phyloP scores from a whole-genome alignment of 1,139 yeast species.

The Geotrichum klebahnii region DNA sequence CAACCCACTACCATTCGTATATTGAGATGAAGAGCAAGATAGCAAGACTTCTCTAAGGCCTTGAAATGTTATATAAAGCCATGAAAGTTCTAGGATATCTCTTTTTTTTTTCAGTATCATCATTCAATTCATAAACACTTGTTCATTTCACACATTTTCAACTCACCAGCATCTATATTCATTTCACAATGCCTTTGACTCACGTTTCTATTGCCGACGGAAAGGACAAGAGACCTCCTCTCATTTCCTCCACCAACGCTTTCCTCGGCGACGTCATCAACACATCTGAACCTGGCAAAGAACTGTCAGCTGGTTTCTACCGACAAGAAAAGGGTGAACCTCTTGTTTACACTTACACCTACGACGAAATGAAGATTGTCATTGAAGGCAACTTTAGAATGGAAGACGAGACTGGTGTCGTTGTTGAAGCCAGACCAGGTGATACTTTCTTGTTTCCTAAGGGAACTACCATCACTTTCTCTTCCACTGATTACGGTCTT shows the following conservation, averaged over 20 bases:
- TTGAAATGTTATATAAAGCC: too few relatives aligned
- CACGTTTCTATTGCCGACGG: slow-evolving; percentile 49
- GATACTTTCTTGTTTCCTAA: slow-evolving; percentile 63
- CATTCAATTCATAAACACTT: too few relatives aligned
- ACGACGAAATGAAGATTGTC: slow-evolving; percentile 69
- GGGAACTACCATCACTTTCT: slow-evolving; percentile 64
- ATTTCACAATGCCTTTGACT: slow-evolving; percentile 57
- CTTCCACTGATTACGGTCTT: slow-evolving; percentile 60
- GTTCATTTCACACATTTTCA: too few relatives aligned
- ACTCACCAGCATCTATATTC: too few relatives aligned
- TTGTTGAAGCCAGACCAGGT: slow-evolving; percentile 55
- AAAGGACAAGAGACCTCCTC: slow-evolving; percentile 53
- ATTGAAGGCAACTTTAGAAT: slow-evolving; percentile 62
- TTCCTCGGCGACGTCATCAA: slow-evolving; percentile 62
- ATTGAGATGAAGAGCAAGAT: too few relatives aligned
- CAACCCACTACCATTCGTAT: too few relatives aligned
- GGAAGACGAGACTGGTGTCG: slow-evolving; percentile 59
- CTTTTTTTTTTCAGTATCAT: too few relatives aligned
- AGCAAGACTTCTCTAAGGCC: too few relatives aligned
- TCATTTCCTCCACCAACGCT: slow-evolving; percentile 57
- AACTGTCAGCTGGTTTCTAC: slow-evolving; percentile 65
- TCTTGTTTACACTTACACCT: slow-evolving; percentile 58
- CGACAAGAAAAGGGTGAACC: slow-evolving; percentile 64
- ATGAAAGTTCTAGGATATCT: too few relatives aligned
- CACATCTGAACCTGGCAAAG: slow-evolving; percentile 55